Percentiles rank a stretch among this genome's conserved stretches.
Conservation (phyloP, 768 basidiomycete species). For the Holtermannia corniformis region DNA sequence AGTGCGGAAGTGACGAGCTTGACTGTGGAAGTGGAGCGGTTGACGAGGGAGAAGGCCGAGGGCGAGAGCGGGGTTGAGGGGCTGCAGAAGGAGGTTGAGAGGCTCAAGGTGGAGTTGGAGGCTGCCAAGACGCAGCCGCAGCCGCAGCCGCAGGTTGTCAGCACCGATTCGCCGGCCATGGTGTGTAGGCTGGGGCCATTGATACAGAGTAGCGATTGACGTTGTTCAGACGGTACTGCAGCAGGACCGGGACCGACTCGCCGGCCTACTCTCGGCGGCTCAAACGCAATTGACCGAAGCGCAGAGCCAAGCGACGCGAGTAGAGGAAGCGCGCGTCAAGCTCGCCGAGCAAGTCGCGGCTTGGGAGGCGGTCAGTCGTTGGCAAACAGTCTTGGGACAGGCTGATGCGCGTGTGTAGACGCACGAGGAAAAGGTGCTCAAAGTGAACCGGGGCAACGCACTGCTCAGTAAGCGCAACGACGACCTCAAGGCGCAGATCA, state of each 20-base stretch:
- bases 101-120: conserved; percentile 14
- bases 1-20: conserved; percentile 20
- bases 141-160: too few relatives aligned
- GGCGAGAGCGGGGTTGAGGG: conserved; percentile 5
- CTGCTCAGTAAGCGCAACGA: conserved; percentile 7
- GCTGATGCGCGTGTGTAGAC: conserved; percentile 2
- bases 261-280: neutral
- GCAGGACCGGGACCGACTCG: neutral
- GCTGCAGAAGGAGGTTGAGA: conserved; percentile 15
- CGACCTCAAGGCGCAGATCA: conserved; percentile 2
- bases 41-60: conserved; percentile 12
- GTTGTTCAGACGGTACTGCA: neutral
- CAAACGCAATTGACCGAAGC: neutral
- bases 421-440: conserved; percentile 25
- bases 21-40: neutral
- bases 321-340: neutral
- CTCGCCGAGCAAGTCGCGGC: neutral
- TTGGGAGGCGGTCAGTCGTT: conserved; percentile 15
- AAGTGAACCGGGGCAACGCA: conserved; percentile 29
- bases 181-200: neutral
- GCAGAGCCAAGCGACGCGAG: neutral
- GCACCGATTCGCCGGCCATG: neutral
- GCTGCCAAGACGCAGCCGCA: conserved; percentile 21
- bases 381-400: neutral
- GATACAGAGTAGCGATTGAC: neutral